Conservation (phyloP, 148 eudicot species). For the Camellia granthamiana region DNA sequence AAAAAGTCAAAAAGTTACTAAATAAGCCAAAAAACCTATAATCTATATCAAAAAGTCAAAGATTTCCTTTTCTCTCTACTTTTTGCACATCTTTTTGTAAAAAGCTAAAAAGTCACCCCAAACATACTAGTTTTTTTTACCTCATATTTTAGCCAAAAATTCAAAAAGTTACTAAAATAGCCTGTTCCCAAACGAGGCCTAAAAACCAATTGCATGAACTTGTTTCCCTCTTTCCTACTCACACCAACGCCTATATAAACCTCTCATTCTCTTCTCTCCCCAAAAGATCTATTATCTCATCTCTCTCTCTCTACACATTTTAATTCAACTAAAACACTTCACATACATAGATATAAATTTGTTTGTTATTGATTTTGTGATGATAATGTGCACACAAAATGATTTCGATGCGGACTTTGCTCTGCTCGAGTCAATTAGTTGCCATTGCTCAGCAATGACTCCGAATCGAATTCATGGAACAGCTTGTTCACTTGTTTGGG, state of each 20-base stretch:
- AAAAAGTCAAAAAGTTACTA: too few relatives aligned
- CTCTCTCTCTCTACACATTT: neutral
- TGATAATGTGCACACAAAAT: slow-evolving; percentile 22
- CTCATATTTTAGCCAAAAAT: too few relatives aligned
- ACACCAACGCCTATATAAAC: neutral
- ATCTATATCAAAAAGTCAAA: too few relatives aligned
- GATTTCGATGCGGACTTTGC: slow-evolving; percentile 33
- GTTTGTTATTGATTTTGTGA: neutral
- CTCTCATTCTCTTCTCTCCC: neutral
- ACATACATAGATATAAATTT: neutral
- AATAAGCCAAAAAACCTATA: too few relatives aligned
- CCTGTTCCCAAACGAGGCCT: too few relatives aligned
- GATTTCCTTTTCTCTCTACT: too few relatives aligned
- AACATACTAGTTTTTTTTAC: too few relatives aligned
- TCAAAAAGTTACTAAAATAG: too few relatives aligned
- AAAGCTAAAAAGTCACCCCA: too few relatives aligned
- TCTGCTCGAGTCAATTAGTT: slow-evolving; percentile 45
- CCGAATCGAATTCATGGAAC: slow-evolving; percentile 15
- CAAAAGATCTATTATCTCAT: neutral
- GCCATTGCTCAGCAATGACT: slow-evolving; percentile 36
- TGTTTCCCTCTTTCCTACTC: neutral
- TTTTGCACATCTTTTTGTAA: too few relatives aligned
- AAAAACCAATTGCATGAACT: neutral
- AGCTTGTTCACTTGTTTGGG: slow-evolving; percentile 51
- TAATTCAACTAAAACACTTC: neutral